Evolutionary conservation across 1,284 basidiomycete genomes (phyloP), one percentile per base, ranked within the genome.

Genomic region (Trichosporon coremiiforme): DNA sequence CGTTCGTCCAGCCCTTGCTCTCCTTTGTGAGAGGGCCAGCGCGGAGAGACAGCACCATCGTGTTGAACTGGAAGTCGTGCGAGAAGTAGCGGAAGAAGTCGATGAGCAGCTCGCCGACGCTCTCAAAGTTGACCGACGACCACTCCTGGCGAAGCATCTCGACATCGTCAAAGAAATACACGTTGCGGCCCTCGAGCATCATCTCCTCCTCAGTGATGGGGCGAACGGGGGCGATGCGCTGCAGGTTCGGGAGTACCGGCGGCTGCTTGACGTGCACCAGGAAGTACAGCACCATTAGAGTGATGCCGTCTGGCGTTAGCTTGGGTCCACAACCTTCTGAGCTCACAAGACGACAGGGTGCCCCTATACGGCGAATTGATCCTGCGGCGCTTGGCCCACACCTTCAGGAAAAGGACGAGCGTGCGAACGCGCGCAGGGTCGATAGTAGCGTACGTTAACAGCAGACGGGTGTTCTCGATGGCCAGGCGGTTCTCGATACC

Each of bases 51-150:
- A 93, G 90, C 65, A 98, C 95, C 70, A 92, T 91, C 72, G 90
- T 91, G 80, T 93, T 92, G 84, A 98, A 99, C 71, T 88, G 86
- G 84, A 98, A 98, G 79, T 96, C 94, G 75, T 94, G 91, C 65
- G 94, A 91, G 84, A 93, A 98, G 85, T 94, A 98, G 75, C 92
- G 90, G 88, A 98, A 99, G 83, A 99, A 98, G 83, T 98, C 96
- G 80, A 98, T 93, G 81, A 99, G 86, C 89, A 99, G 85, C 83
- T 98, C 95, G 73, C 94, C 96, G 67, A 98, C 92, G 75, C 88
- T 91, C 77, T 99, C 95, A 68, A 88, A 89, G 84, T 98, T 98
- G 75, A 91, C 89, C n/a, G 93, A 95, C 77, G 90, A 90, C 95
- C 96, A 99, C 77, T 92, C 89, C 80, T 92, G 90, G 72, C 93